A percentile compares a stretch with the other conserved stretches of the same genome.
These are phyloP conservation scores for Scutellaria barbata DNA, from an alignment of 257 asterid genomes.

Conservation along the genomic window DNA sequence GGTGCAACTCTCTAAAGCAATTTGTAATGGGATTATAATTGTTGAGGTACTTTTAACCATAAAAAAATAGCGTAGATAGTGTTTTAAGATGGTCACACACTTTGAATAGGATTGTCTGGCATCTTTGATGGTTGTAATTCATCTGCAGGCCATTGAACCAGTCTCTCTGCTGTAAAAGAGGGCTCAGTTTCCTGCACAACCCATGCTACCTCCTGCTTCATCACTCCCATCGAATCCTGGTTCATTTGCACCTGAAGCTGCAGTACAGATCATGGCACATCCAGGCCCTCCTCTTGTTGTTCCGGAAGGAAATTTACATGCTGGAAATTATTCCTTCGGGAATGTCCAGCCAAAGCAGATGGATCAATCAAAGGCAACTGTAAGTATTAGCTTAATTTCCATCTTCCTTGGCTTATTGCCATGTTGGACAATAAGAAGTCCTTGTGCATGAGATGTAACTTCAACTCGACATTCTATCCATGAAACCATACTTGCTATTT, in stretches of 20 bases:
- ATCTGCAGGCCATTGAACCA: slow-evolving; percentile 41
- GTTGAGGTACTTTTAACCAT: slow-evolving; percentile 1
- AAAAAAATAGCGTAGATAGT: neutral
- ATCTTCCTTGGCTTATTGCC: slow-evolving; percentile 23
- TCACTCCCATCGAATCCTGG: slow-evolving; percentile 38
- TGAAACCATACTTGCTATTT: neutral
- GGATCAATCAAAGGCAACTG: slow-evolving; percentile 48
- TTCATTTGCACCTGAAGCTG: slow-evolving; percentile 45
- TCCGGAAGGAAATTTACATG: slow-evolving; percentile 41
- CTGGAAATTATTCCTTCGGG: slow-evolving; percentile 47
- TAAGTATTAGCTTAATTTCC: slow-evolving; percentile 34
- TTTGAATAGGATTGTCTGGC: slow-evolving; percentile 16
- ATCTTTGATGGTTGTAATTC: slow-evolving; percentile 26
- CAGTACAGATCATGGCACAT: slow-evolving; percentile 43
- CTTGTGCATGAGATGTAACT: slow-evolving; percentile 20
- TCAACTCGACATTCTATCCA: slow-evolving; percentile 23
- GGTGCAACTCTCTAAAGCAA: neutral
- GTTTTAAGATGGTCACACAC: slow-evolving; percentile 10
- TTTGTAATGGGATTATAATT: neutral
- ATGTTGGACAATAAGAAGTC: slow-evolving; percentile 20
- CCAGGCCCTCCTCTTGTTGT: slow-evolving; percentile 41
- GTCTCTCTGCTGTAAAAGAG: slow-evolving; percentile 32
- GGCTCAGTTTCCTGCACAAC: slow-evolving; percentile 37
- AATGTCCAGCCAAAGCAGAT: slow-evolving; percentile 44
- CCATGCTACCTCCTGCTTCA: slow-evolving; percentile 45